phyloP scores from a whole-genome alignment of 805 yeast species.

The Lipomyces starkeyi region DNA sequence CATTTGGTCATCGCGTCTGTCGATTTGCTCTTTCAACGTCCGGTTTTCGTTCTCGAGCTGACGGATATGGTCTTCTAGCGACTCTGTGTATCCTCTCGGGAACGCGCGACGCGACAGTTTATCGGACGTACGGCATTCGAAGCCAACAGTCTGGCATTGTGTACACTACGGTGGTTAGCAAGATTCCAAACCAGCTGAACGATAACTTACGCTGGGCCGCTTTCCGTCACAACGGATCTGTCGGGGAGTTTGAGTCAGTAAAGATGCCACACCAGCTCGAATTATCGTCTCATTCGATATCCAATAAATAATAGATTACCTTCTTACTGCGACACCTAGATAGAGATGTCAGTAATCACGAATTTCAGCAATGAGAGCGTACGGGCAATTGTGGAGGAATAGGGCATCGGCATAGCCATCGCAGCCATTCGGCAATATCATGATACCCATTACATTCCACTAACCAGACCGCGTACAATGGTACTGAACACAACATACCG shows the following conservation, averaged over 20 bases:
- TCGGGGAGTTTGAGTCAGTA: slow-evolving; percentile 10
- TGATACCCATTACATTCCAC: not conserved
- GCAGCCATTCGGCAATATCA: not conserved
- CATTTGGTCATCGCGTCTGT: slow-evolving; percentile 67
- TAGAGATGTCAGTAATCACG: not conserved
- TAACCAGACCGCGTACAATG: not conserved
- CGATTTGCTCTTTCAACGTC: slow-evolving; percentile 66
- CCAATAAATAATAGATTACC: slow-evolving; percentile 10
- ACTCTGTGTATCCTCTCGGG: slow-evolving; percentile 92
- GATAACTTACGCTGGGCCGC: slow-evolving; percentile 44
- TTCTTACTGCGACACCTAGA: slow-evolving; percentile 36
- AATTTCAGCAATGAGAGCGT: not conserved
- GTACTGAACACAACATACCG: slow-evolving; percentile 55
- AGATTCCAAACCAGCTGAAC: not conserved
- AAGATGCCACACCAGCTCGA: not conserved
- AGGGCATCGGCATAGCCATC: not conserved
- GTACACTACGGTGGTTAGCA: slow-evolving; percentile 57
- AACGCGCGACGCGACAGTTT: slow-evolving; percentile 83
- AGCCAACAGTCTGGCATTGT: slow-evolving; percentile 81
- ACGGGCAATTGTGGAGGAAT: not conserved
- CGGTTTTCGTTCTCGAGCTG: slow-evolving; percentile 83
- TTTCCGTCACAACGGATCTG: slow-evolving; percentile 71
- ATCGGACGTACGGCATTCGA: slow-evolving; percentile 88
- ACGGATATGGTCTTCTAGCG: slow-evolving; percentile 84
- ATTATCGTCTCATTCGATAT: not conserved